phyloP scores from a whole-genome alignment of 495 filamentous ascomycete genomes.

The Hyphodiscus hymeniophilus region DNA sequence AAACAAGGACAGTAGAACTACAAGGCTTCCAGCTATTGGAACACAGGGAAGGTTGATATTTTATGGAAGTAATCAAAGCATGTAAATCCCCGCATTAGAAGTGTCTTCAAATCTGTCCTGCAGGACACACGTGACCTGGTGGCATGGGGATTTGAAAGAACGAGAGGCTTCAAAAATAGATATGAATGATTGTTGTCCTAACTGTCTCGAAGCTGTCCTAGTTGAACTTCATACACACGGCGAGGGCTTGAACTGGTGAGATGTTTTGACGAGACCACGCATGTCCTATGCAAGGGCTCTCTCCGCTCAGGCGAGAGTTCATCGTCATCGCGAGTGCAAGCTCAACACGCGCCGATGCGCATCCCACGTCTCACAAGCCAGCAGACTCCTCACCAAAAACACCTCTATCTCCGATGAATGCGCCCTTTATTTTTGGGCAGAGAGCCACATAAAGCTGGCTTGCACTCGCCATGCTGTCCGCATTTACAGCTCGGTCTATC shows the following conservation, averaged over 20 bases:
- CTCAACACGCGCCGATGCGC: conserved; percentile 3
- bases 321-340: background rate
- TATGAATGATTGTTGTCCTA: background rate
- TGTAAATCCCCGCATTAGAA: too few relatives aligned
- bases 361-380: background rate
- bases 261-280: too few relatives aligned
- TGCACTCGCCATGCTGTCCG: conserved; percentile 74
- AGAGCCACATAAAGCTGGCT: conserved; percentile 11
- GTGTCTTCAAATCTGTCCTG: too few relatives aligned
- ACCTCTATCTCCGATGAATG: conserved; percentile 13
- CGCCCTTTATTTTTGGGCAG: background rate
- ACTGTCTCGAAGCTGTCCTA: background rate
- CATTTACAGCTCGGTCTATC: conserved; percentile 91
- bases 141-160: too few relatives aligned
- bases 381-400: background rate
- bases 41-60: too few relatives aligned
- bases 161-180: background rate
- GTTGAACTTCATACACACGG: too few relatives aligned
- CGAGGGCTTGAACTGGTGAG: too few relatives aligned
- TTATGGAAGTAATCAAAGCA: too few relatives aligned
- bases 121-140: too few relatives aligned
- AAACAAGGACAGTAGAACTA: too few relatives aligned
- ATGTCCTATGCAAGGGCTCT: too few relatives aligned
- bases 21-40: too few relatives aligned
- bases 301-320: background rate